Evolutionary conservation across 1,284 basidiomycete species (phyloP).

Genomic region (Sutorius eximius): DNA sequence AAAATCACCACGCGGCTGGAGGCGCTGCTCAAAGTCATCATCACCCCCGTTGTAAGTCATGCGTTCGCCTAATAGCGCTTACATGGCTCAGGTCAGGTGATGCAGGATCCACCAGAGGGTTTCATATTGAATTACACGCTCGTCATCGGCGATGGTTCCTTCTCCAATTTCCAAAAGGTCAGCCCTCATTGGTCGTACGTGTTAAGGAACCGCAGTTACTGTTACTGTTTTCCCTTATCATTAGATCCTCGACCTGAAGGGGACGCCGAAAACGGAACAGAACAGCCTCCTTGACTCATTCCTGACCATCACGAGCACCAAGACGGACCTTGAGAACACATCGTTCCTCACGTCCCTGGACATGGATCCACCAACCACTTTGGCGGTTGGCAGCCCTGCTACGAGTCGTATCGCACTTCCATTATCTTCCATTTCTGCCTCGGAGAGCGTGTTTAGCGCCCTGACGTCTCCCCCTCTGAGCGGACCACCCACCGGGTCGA

Average conservation of each 20-base stretch:
- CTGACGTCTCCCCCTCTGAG: conserved; percentile 59
- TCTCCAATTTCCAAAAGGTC: conserved; percentile 97
- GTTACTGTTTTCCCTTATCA: conserved; percentile 3
- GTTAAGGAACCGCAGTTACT: conserved; percentile 11
- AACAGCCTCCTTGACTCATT: conserved; percentile 90
- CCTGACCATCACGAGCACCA: conserved; percentile 86
- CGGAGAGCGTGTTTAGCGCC: conserved; percentile 57
- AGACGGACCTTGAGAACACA: conserved; percentile 79
- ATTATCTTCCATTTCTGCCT: conserved; percentile 30
- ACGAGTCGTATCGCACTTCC: conserved; percentile 58
- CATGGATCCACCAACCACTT: conserved; percentile 76
- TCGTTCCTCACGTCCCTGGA: conserved; percentile 92
- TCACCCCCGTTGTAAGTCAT: conserved; percentile 77
- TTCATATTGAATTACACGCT: conserved; percentile 95
- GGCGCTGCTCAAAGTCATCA: conserved; percentile 90
- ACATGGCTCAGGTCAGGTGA: neutral
- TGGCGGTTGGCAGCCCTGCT: conserved; percentile 57
- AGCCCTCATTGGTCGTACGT: conserved; percentile 3
- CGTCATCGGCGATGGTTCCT: conserved; percentile 88
- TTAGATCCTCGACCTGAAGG: conserved; percentile 93
- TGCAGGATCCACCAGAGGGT: conserved; percentile 83
- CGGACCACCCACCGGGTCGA: conserved; percentile 54
- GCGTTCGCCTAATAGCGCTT: neutral
- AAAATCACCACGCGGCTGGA: conserved; percentile 83
- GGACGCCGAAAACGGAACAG: conserved; percentile 83